A percentile compares a stretch with the other conserved stretches of the same genome.
Conservation (phyloP, 805 yeast species). For the Kuraishia borneana region DNA sequence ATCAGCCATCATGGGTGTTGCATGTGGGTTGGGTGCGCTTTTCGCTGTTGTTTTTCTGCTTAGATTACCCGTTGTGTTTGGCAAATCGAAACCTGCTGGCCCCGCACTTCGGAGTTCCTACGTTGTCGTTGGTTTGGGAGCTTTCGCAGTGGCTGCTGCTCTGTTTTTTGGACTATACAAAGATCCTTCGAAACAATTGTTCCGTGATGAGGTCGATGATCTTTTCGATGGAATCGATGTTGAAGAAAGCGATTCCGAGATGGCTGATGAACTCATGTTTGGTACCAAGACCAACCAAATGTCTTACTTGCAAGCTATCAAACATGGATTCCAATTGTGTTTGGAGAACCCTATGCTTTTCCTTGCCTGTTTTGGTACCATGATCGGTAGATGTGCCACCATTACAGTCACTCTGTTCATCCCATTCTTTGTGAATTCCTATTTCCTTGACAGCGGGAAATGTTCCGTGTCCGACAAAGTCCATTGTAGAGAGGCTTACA, state of each 20-base stretch:
- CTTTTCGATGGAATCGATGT: conserved; percentile 13
- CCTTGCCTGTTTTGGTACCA: conserved; percentile 49
- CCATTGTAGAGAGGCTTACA: conserved; percentile 50
- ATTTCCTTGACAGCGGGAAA: conserved; percentile 36
- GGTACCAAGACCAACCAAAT: conserved; percentile 6
- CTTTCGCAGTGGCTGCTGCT: conserved; percentile 25
- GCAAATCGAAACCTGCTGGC: conserved; percentile 25
- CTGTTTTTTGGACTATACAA: conserved; percentile 35
- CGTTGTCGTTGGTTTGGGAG: conserved; percentile 30
- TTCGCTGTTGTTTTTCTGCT: conserved; percentile 44
- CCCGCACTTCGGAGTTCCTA: conserved; percentile 37
- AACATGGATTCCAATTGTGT: conserved; percentile 37
- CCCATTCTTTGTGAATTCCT: conserved; percentile 51
- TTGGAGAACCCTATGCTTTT: conserved; percentile 32
- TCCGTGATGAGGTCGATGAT: conserved; percentile 17
- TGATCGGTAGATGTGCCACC: conserved; percentile 53
- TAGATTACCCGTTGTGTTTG: conserved; percentile 44
- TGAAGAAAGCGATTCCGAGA: conserved; percentile 6
- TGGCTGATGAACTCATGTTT: conserved; percentile 4
- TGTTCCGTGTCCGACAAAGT: conserved; percentile 29
- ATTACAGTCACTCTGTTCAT: conserved; percentile 48
- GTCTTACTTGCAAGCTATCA: conserved; percentile 29
- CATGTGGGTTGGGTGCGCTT: conserved; percentile 59
- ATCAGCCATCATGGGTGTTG: conserved; percentile 50
- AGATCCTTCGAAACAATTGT: conserved; percentile 21